Base-by-base conservation (phyloP, 1,284 basidiomycete genomes). In the Pseudomicrostroma phylloplanum region DNA sequence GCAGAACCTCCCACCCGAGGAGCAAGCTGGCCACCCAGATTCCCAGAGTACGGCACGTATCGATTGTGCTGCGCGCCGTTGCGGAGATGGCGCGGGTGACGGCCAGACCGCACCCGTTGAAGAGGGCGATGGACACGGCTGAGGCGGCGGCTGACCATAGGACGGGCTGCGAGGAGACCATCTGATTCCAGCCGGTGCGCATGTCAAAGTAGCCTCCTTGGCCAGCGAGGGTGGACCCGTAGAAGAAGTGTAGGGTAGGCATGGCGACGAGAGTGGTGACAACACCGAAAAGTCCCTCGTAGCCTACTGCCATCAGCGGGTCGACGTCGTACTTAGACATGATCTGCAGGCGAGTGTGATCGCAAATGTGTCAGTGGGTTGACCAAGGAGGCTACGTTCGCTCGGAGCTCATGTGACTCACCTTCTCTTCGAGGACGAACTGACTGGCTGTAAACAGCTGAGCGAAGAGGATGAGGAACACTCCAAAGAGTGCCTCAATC, bases 101-200 rank as follows among this genome's bases (percentile, higher is more conserved):
- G 76, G 88, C 90, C 53, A 97, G 81, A 6, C 94, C 92, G 74
- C 92, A 96, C 81, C 88, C 93, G 82, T 98, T 99, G 86, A 94
- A 99, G 25, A 92, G 81, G n/a, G 91, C 85, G 68, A 97, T 97
- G 56, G 70, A 72, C 49, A 68, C 66, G 67, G 77, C 79, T 60
- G 82, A 82, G 12, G 86, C 88, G 55, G 94, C 77, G 17, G 86
- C 87, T 56, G 88, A 87, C 77, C 85, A 86, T 55, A 92, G 83
- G 25, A 99, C 92, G 17, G 84, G 80, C 0, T 89, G 87, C 41
- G 87, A 89, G 72, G 86, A 80, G 64, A 91, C 83, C 83, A 94
- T 91, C 81, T 99, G 92, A 71, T 86, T 81, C 87, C 89, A 94
- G 43, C 93, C 94, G 61, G 89, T 87, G 21, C 87, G 84, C 60